phyloP scores from a whole-genome alignment of 1,284 basidiomycete species.

The Tylopilus orsonianus region DNA sequence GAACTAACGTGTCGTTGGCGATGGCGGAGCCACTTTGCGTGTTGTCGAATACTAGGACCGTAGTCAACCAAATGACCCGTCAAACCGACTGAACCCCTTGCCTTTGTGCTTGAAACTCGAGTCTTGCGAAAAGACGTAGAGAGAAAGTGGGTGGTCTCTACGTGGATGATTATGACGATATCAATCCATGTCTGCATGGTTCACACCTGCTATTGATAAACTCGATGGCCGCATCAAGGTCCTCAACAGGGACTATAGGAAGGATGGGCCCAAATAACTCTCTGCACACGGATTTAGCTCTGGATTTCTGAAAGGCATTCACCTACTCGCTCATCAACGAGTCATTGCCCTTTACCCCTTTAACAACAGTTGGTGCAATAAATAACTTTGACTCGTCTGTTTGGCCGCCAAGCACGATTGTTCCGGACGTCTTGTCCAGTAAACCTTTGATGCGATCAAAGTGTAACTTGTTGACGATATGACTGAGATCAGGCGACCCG shows the following conservation, averaged over 20 bases:
- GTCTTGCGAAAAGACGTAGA: conserved; percentile 76
- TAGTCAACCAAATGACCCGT: conserved; percentile 3
- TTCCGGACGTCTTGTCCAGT: conserved; percentile 70
- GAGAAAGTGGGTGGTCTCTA: conserved; percentile 73
- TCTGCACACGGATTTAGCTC: conserved; percentile 31
- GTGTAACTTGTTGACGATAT: conserved; percentile 53
- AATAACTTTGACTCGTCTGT: conserved; percentile 57
- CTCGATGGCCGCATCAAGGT: conserved; percentile 70
- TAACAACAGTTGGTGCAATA: conserved; percentile 70
- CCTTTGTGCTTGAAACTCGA: conserved; percentile 61
- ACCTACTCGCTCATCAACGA: conserved; percentile 74
- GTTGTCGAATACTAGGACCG: conserved; percentile 53
- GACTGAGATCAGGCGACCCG: conserved; percentile 43
- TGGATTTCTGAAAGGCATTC: background rate
- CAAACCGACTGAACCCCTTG: conserved; percentile 21
- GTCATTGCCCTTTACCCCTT: conserved; percentile 62
- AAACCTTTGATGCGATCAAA: conserved; percentile 64
- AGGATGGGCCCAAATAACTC: conserved; percentile 80
- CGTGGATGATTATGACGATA: background rate
- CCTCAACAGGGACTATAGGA: conserved; percentile 74
- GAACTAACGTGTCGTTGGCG: conserved; percentile 68
- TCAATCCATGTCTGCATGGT: background rate
- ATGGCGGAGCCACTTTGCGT: conserved; percentile 67
- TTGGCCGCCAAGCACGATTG: conserved; percentile 70
- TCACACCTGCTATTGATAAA: conserved; percentile 63